Conservation (phyloP, 495 filamentous ascomycete genomes). For the Penicillium mononematosum region DNA sequence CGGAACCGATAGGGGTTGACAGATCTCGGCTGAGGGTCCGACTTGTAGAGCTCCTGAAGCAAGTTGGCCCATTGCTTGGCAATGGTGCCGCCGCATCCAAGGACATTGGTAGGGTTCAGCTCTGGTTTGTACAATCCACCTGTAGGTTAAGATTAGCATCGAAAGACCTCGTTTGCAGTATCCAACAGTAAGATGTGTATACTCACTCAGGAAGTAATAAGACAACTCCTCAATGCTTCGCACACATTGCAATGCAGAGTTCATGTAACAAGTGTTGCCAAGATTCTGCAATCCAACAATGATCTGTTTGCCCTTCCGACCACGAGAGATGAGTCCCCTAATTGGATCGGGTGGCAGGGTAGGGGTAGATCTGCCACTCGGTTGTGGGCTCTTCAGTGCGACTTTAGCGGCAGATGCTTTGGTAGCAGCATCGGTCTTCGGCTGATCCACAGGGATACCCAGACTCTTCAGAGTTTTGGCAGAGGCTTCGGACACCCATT, state of each 20-base stretch:
- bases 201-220: slow-evolving; percentile 76
- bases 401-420: slow-evolving; percentile 29
- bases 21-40: slow-evolving; percentile 51
- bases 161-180: background rate
- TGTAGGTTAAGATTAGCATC: slow-evolving; percentile 28
- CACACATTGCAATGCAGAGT: slow-evolving; percentile 92
- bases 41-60: slow-evolving; percentile 66
- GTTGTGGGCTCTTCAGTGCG: slow-evolving; percentile 37
- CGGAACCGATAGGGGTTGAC: slow-evolving; percentile 79
- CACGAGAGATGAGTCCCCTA: slow-evolving; percentile 38
- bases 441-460: slow-evolving; percentile 39
- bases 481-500: slow-evolving; percentile 61
- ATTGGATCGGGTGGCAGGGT: slow-evolving; percentile 43
- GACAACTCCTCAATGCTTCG: slow-evolving; percentile 88
- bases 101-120: slow-evolving; percentile 77
- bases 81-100: slow-evolving; percentile 79
- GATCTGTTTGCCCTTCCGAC: slow-evolving; percentile 61
- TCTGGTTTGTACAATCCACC: slow-evolving; percentile 70
- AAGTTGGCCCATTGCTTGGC: slow-evolving; percentile 76
- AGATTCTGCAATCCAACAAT: slow-evolving; percentile 79
- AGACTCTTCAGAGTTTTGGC: slow-evolving; percentile 40
- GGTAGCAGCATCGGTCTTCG: slow-evolving; percentile 32
- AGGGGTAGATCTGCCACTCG: slow-evolving; percentile 66
- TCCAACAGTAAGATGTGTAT: background rate
- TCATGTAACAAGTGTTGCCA: slow-evolving; percentile 99